These are phyloP conservation scores for Pythium sp. DNA, from an alignment of 352 stramenopile species.

Conservation along the genomic window DNA sequence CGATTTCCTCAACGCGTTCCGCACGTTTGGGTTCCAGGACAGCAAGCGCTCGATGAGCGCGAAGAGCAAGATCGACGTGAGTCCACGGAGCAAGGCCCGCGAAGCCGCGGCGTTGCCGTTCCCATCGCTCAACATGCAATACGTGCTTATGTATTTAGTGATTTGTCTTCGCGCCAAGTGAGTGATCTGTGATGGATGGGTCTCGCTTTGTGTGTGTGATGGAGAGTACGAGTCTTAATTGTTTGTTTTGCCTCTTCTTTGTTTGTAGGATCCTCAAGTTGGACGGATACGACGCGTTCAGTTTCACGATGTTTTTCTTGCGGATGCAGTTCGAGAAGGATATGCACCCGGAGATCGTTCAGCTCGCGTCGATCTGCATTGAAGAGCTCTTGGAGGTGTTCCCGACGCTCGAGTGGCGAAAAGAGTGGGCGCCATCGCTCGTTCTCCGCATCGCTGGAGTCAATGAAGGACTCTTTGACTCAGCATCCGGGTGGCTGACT, in stretches of 20 bases:
- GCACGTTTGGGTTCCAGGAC: slow-evolving; percentile 77
- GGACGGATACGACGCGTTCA: slow-evolving; percentile 77
- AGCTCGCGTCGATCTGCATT: slow-evolving; percentile 75
- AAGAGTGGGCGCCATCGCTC: slow-evolving; percentile 71
- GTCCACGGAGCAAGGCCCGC: slow-evolving; percentile 23
- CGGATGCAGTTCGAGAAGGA: slow-evolving; percentile 81
- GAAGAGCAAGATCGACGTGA: slow-evolving; percentile 67
- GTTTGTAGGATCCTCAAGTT: slow-evolving; percentile 37
- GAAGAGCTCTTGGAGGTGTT: slow-evolving; percentile 81
- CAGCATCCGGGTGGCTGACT: slow-evolving; percentile 63
- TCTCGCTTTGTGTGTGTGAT: slow-evolving; percentile 8
- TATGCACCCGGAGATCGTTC: slow-evolving; percentile 73
- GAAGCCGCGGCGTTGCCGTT: slow-evolving; percentile 37
- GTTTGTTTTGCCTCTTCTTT: background rate
- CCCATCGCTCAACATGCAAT: slow-evolving; percentile 80
- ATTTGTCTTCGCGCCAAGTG: slow-evolving; percentile 62
- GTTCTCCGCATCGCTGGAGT: slow-evolving; percentile 73
- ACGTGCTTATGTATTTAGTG: slow-evolving; percentile 75
- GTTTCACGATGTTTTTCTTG: slow-evolving; percentile 85
- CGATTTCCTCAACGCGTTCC: slow-evolving; percentile 77
- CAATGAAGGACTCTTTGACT: slow-evolving; percentile 81
- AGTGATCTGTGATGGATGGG: slow-evolving; percentile 10
- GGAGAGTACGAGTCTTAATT: background rate
- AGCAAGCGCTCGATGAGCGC: slow-evolving; percentile 82
- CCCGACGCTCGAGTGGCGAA: slow-evolving; percentile 59